Percentiles rank a stretch among this genome's conserved stretches.
phyloP scores from a whole-genome alignment of 192 early-diverging fungal genomes.

The Gaertneriomyces semiglobifer region DNA sequence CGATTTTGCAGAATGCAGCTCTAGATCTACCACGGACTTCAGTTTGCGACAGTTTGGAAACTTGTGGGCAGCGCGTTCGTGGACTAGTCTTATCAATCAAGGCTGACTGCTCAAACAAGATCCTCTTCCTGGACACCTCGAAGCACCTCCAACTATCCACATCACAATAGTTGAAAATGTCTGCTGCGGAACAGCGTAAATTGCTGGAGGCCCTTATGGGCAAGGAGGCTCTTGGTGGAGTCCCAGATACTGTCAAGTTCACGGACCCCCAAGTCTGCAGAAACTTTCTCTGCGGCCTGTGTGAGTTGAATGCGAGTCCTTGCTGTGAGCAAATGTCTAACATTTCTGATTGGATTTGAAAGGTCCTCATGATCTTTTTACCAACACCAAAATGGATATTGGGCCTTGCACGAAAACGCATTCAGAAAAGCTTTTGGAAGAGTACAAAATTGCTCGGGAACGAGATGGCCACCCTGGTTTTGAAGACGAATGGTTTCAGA shows the following conservation, averaged over 20 bases:
- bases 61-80: no score
- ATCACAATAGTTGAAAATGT: constrained; percentile 1
- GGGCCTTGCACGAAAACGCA: constrained; percentile 48
- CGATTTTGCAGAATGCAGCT: not conserved
- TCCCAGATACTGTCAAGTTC: constrained; percentile 43
- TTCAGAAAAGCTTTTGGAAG: constrained; percentile 46
- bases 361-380: constrained; percentile 50
- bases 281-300: constrained; percentile 46
- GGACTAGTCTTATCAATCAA: no score
- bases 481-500: constrained; percentile 48
- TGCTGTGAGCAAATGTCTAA: not conserved
- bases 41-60: no score
- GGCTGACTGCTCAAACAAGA: no score
- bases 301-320: constrained; percentile 14
- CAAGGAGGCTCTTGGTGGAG: constrained; percentile 47
- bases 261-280: constrained; percentile 42
- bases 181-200: constrained; percentile 30
- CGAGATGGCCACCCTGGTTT: constrained; percentile 34
- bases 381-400: constrained; percentile 49
- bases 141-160: no score
- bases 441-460: constrained; percentile 41
- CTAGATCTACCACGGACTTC: no score
- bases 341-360: not conserved
- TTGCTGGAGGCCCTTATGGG: constrained; percentile 50
- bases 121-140: no score